Conservation (phyloP, 257 asterid genomes). For the Salvia splendens region DNA sequence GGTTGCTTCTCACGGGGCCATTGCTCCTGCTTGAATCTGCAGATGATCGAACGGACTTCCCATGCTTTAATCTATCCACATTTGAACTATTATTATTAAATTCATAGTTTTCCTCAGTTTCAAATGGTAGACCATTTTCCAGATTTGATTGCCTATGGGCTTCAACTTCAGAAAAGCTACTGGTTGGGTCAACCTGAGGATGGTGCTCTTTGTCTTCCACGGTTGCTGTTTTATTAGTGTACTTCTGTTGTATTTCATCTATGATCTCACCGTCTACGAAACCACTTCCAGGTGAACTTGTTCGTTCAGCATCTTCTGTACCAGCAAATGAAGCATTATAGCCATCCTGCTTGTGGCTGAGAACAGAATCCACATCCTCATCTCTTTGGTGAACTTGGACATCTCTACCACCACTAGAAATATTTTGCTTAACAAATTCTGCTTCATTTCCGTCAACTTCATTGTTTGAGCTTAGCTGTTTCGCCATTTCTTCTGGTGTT, state of each 20-base stretch:
- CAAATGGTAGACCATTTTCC: conserved; percentile 13
- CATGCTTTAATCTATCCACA: conserved; percentile 43
- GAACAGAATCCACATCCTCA: not conserved
- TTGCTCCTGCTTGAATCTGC: conserved; percentile 50
- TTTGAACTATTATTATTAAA: conserved; percentile 32
- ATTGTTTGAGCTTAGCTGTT: no score
- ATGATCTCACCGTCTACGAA: conserved; percentile 5
- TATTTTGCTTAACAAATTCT: conserved; percentile 8
- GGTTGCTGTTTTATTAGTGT: conserved; percentile 17
- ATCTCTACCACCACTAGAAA: conserved; percentile 29
- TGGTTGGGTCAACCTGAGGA: conserved; percentile 21
- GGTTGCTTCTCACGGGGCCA: conserved; percentile 44
- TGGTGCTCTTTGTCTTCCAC: conserved; percentile 36
- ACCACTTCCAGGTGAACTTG: conserved; percentile 4
- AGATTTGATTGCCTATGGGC: conserved; percentile 1
- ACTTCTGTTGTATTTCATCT: conserved; percentile 12
- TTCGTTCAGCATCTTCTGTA: not conserved
- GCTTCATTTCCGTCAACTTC: no score
- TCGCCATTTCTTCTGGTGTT: no score
- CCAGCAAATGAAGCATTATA: conserved; percentile 14
- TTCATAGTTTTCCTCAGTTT: conserved; percentile 29
- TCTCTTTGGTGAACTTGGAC: conserved; percentile 6
- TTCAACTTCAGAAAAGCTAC: conserved; percentile 9
- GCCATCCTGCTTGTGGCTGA: conserved; percentile 7
- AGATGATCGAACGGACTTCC: conserved; percentile 64